Evolutionary conservation across 495 filamentous ascomycete species (phyloP), one percentile per base, ranked within the genome.

Genomic region (Penicillium longicatenatum): DNA sequence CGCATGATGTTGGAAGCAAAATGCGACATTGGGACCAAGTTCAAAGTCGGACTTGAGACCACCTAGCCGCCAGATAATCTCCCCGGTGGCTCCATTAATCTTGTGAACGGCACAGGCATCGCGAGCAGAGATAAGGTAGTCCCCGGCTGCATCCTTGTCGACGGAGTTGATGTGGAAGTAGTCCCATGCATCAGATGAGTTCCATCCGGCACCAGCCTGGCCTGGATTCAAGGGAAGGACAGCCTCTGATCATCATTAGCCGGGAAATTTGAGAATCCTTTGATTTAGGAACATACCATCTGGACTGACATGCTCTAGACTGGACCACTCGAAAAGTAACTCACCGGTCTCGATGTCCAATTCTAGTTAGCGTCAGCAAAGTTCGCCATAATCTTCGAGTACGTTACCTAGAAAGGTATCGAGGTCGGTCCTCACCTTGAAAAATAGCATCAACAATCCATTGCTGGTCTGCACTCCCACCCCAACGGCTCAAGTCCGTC

Each of bases 1-100:
- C 0, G 81, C 84, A 55, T 87, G 79, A 57, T 87, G 83, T 64
- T 87, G 83, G 64, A 79, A 83, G 57, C 77, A 78, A 70, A 86
- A 86, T 2, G 76, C 62, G 54, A 77, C 75, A 26, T 78, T 76
- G 30, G 59, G 65, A 1, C 67, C 69, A 43, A 75, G 62, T 14
- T 68, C 60, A 54, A 81, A 79, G 39, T 77, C 71, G 29, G 81
- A 67, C 31, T 70, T 66, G 54, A 72, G 51, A 26, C 48, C 82
- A 35, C 77, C 68, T 51, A 85, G 63, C 21, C 73, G 73, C 82
- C 82, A 85, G 35, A 82, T 74, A 46, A 84, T 73, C 7, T 64
- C 62, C n/a, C 82, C 80, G 46, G 78, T 70, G 26, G 70, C 76
- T 16, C 79, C 79, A 43, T 76, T 79, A 59, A 85, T 76, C 54